Base-by-base conservation (phyloP, 2,329 filamentous ascomycete species). In the Massarina eburnea region DNA sequence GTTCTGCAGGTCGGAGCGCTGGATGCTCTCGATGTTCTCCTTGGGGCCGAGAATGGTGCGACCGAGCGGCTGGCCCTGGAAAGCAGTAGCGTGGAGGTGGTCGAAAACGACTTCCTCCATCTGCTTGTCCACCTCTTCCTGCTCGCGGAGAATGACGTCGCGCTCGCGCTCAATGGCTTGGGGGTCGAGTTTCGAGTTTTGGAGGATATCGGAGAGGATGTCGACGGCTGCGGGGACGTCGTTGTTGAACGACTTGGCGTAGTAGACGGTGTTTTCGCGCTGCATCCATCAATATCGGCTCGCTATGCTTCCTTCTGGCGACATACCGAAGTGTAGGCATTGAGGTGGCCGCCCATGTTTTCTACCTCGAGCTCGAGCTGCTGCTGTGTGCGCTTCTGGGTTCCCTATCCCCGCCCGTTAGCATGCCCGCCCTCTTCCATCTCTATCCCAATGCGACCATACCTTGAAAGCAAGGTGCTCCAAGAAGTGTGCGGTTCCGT, bases 401-500 rank as follows among this genome's bases (percentile, higher is more conserved):
- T 99, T 65, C 94, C 94, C 91, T 91, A 48, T 54, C 36, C 41
- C 43, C 38, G 45, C 35, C 38, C 47, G 56, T 70, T 57, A 68
- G 67, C 59, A 22, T 51, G 41, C 43, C 39, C 19, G 44, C 43
- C 40, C 41, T 39, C 36, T 24, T 17, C 42, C 48, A 22, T 39
- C 24, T 6, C 24, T 26, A 26, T 26, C 24, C 24, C 24, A 26
- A 26, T 43, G 24, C 45, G 4, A 12, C 10, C 52, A 8, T 82
- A 95, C 91, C 89, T 99, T 99, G 86, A 99, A 99, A 66, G 95
- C 95, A 75, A 99, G 84, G 80, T 99, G 94, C 83, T 99, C 94
- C 67, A 99, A 85, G 82, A 99, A 99, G 80, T 99, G 94, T 70
- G 94, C 94, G 66, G 94, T 99, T 77, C 94, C 94, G 80, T 97